Percentiles rank a stretch among this genome's conserved stretches.
Evolutionary conservation across 2,329 filamentous ascomycete species (phyloP).

Genomic region (Talaromyces sp.): DNA sequence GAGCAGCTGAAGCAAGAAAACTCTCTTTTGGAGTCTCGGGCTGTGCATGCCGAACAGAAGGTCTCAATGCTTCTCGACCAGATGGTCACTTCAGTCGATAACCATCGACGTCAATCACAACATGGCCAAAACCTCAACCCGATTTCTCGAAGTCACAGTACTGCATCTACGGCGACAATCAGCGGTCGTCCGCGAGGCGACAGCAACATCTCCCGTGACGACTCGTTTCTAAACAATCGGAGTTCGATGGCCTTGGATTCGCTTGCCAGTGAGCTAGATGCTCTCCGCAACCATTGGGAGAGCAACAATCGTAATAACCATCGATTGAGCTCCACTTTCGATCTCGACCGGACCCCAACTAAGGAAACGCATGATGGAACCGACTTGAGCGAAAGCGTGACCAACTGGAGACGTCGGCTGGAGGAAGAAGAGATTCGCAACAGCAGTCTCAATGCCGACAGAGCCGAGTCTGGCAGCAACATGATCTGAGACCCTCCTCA

Average conservation of each 20-base stretch:
- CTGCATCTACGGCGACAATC: conserved; percentile 48
- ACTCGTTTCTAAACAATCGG: conserved; percentile 48
- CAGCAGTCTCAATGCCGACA: conserved; percentile 21
- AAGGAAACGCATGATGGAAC: conserved; percentile 37
- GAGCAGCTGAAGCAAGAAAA: conserved; percentile 84
- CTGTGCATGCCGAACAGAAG: conserved; percentile 85
- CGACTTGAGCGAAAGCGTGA: conserved; percentile 64
- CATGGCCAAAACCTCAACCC: conserved; percentile 33
- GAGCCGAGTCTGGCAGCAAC: conserved; percentile 23
- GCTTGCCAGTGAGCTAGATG: conserved; percentile 86
- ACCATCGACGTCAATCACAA: conserved; percentile 75
- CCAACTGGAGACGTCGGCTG: conserved; percentile 75
- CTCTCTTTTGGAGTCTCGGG: conserved; percentile 71
- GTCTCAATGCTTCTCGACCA: conserved; percentile 91
- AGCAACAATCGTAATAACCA: conserved; percentile 86
- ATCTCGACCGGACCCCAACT: conserved; percentile 64
- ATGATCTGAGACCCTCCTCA: conserved; percentile 27
- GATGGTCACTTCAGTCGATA: conserved; percentile 89
- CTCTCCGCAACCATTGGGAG: conserved; percentile 88
- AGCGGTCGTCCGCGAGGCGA: conserved; percentile 34
- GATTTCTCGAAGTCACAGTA: conserved; percentile 51
- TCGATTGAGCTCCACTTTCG: conserved; percentile 81
- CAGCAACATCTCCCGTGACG: conserved; percentile 41
- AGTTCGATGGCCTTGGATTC: conserved; percentile 77
- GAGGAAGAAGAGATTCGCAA: conserved; percentile 52